These are phyloP conservation scores for Scedosporium boydii DNA, from an alignment of 2,329 filamentous ascomycete genomes.

Conservation along the genomic window DNA sequence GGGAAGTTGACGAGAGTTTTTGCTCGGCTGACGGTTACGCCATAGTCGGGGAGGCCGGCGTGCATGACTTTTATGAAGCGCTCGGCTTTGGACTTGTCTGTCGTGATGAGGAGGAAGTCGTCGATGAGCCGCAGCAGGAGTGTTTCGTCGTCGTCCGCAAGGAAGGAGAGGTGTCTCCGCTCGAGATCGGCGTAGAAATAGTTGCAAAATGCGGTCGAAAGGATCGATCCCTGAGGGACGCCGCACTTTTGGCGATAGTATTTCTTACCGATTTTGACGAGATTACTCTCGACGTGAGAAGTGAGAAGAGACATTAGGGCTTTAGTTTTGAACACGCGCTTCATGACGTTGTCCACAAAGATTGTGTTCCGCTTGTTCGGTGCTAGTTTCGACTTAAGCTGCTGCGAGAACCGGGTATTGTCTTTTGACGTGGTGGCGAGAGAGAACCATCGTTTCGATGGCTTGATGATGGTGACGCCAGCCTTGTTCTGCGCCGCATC, in stretches of 20 bases:
- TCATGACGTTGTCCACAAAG: conserved; percentile 62
- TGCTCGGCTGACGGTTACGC: conserved; percentile 62
- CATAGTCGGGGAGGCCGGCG: conserved; percentile 65
- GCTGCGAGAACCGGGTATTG: conserved; percentile 31
- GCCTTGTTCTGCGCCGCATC: conserved; percentile 15
- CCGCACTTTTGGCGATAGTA: conserved; percentile 81
- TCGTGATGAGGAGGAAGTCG: conserved; percentile 84
- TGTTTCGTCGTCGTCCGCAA: conserved; percentile 32
- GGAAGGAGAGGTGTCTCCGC: conserved; percentile 55
- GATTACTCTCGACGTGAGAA: conserved; percentile 74
- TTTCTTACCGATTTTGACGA: conserved; percentile 81
- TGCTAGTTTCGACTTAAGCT: conserved; percentile 29
- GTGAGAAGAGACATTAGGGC: conserved; percentile 60
- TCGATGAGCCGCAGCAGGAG: conserved; percentile 78
- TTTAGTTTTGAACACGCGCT: conserved; percentile 44
- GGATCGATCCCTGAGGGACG: conserved; percentile 85
- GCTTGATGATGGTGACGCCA: conserved; percentile 21
- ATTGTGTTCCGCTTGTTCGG: conserved; percentile 55
- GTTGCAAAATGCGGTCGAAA: conserved; percentile 83
- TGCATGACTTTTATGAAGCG: conserved; percentile 76
- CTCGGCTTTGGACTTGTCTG: conserved; percentile 54
- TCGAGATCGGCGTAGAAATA: conserved; percentile 94
- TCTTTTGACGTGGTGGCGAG: conserved; percentile 36
- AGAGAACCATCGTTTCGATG: conserved; percentile 41
- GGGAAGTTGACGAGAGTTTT: conserved; percentile 87